A percentile compares a stretch with the other conserved stretches of the same genome.
Evolutionary conservation across 208 protist genomes (phyloP).

Genomic region (Zelonia costaricensis): DNA sequence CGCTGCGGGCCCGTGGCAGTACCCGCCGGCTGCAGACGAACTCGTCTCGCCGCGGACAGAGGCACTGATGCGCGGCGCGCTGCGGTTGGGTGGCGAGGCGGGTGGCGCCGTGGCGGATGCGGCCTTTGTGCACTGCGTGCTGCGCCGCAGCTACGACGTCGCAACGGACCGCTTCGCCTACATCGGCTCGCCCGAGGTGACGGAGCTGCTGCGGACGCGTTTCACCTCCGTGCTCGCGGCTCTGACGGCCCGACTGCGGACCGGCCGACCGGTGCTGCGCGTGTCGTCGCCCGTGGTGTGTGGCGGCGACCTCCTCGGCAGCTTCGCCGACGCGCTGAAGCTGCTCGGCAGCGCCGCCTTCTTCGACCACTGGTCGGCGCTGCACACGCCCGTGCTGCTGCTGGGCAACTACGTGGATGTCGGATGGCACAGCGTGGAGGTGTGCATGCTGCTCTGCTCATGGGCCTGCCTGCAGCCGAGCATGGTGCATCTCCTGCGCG

Average conservation of each 20-base stretch:
- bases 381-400: constrained; percentile 90
- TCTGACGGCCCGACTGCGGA: constrained; percentile 1
- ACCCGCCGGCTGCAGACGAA: constrained; percentile 8
- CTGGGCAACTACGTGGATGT: constrained; percentile 97
- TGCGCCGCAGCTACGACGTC: constrained; percentile 25
- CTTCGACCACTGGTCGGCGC: constrained; percentile 51
- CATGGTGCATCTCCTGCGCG: constrained; percentile 83
- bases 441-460: constrained; percentile 71
- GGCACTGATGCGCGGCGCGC: not conserved
- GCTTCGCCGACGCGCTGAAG: constrained; percentile 60
- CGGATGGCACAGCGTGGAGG: constrained; percentile 82
- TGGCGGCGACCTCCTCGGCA: constrained; percentile 75
- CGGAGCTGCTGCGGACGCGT: constrained; percentile 4
- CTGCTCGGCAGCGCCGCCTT: constrained; percentile 40
- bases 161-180: constrained; percentile 17
- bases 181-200: constrained; percentile 1
- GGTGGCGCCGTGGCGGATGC: constrained; percentile 3
- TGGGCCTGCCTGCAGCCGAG: constrained; percentile 60
- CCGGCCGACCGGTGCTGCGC: constrained; percentile 33
- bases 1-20: constrained; percentile 8
- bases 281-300: constrained; percentile 56
- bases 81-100: constrained; percentile 1
- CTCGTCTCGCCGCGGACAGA: constrained; percentile 21
- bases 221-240: constrained; percentile 12
- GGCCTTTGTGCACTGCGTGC: constrained; percentile 19